Percentiles rank a stretch among this genome's conserved stretches.
Conservation (phyloP, 2,329 filamentous ascomycete species). For the Colletotrichum scovillei region DNA sequence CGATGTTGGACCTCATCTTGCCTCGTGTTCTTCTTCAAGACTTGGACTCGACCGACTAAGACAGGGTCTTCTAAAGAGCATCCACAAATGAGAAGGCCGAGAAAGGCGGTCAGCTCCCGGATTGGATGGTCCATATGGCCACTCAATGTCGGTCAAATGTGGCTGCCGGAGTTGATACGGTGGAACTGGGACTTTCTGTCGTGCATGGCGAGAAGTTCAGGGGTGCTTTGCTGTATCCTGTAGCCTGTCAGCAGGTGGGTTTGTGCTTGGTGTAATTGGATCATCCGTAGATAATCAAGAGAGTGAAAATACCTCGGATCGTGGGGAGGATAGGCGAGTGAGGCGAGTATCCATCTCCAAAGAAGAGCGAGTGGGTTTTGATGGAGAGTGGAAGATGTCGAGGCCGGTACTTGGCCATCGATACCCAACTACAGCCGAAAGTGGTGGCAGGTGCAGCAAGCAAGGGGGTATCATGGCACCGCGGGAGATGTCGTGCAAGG, state of each 20-base stretch:
- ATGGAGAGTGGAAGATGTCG: not conserved
- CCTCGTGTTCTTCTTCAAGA: not conserved
- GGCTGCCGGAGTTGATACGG: conserved; percentile 23
- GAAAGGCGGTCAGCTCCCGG: conserved; percentile 40
- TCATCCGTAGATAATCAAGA: not conserved
- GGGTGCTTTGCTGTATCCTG: not conserved
- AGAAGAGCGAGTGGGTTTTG: not conserved
- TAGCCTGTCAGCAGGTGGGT: not conserved
- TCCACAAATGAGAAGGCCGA: conserved; percentile 21
- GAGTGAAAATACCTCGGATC: conserved; percentile 19
- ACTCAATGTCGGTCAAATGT: conserved; percentile 21
- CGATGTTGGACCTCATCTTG: not conserved
- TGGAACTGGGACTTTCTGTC: conserved; percentile 26
- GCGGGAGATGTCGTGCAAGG: conserved; percentile 33
- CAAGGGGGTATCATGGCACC: conserved; percentile 26
- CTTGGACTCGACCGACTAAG: not conserved
- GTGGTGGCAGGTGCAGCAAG: conserved; percentile 20
- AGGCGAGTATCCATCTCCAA: not conserved
- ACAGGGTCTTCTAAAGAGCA: not conserved
- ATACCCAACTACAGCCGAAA: conserved; percentile 22
- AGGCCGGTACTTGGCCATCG: conserved; percentile 25
- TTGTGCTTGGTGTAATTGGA: not conserved
- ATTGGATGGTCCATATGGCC: conserved; percentile 24
- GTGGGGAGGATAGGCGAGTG: not conserved
- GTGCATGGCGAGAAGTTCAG: conserved; percentile 15